Base-by-base conservation (phyloP, 177 flowering plant species). In the Telopea speciosissima region DNA sequence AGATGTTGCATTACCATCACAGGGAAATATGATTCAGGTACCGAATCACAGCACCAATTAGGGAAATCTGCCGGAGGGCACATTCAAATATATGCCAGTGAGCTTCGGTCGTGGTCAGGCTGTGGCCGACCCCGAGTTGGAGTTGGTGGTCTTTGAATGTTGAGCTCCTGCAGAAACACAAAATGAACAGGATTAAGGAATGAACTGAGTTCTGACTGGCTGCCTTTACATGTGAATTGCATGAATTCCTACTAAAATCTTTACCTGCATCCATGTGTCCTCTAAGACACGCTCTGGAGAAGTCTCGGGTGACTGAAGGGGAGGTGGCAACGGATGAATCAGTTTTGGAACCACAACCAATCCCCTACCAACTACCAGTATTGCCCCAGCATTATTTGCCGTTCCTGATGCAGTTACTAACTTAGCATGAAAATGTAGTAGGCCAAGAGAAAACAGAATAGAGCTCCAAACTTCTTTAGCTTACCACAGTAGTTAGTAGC, bases 361-460 rank as follows among this genome's bases (percentile, higher is more conserved):
- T 0, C 92, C 97, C 76, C 99, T 83, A 24, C 99, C 99, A 66
- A 94, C 83, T 0, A 94, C 97, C 70, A 94, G 76, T 79, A 94
- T 90, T n/a, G 99, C 99, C 60, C 99, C 99, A 49, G 99, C 99
- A 85, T 92, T 94, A 82, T 90, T 94, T 66, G 99, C 99, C 65
- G 99, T 89, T 70, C 99, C 99, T 94, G 79, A 45, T 73, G 54
- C 67, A 52, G 73, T 45, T 72, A 31, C 31, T 19, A 33, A 45
- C 42, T 70, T 45, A 62, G 21, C 62, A 28, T 67, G 44, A 7
- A 45, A 58, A 65, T 65, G 44, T 6, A 31, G 58, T 33, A 52
- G 60, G 44, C 11, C 24, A 13, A n/a, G 17, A 63, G 6, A 56
- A 59, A 24, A 56, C 31, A 26, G 44, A 62, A 44, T 25, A 49